These are phyloP conservation scores for Trifolium subterraneum DNA, from an alignment of 306 rosid species.

Conservation along the genomic window DNA sequence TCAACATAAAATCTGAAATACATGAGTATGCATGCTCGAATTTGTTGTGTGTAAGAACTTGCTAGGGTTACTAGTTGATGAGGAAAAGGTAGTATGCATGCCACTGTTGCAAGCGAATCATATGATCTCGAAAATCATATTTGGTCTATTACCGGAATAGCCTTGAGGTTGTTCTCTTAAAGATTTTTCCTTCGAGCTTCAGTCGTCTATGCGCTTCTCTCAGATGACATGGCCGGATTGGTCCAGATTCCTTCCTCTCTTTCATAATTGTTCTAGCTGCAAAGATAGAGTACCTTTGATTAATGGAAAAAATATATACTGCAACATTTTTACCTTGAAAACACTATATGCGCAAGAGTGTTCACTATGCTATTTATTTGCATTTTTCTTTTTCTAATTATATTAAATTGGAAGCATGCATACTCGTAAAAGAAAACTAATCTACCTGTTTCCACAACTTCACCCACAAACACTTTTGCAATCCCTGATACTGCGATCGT, in stretches of 20 bases:
- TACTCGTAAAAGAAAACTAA: slow-evolving; percentile 23
- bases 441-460: slow-evolving; percentile 87
- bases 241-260: slow-evolving; percentile 90
- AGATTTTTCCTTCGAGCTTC: slow-evolving; percentile 91
- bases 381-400: not conserved
- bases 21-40: not conserved
- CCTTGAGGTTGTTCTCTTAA: slow-evolving; percentile 71
- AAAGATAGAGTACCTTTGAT: slow-evolving; percentile 18
- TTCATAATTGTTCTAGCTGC: slow-evolving; percentile 85
- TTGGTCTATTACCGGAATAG: slow-evolving; percentile 67
- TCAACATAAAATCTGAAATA: not conserved
- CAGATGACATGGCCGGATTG: slow-evolving; percentile 92
- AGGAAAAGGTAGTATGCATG: not conserved
- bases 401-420: slow-evolving; percentile 25
- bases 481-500: slow-evolving; percentile 93
- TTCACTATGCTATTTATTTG: not conserved
- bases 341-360: not conserved
- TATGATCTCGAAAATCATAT: slow-evolving; percentile 24
- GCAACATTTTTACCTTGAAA: slow-evolving; percentile 15
- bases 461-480: slow-evolving; percentile 94
- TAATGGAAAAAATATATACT: not conserved
- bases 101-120: slow-evolving; percentile 17
- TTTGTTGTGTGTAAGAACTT: slow-evolving; percentile 8
- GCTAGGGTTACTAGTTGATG: not conserved
- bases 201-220: slow-evolving; percentile 87